Base-by-base conservation (phyloP, 345 rosid species). In the Populus nigra region DNA sequence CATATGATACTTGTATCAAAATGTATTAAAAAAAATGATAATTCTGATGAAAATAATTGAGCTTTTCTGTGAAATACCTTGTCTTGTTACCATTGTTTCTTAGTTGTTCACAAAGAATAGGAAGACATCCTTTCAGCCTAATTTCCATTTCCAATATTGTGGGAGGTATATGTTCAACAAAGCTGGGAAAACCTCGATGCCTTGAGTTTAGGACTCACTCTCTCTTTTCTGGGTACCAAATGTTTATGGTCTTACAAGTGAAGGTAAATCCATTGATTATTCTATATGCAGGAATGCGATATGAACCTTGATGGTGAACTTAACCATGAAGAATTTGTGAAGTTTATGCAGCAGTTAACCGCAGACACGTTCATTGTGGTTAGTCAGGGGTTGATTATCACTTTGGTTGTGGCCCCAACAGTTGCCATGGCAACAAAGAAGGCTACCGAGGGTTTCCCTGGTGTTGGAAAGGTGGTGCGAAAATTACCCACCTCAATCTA, bases 391-490 rank as follows among this genome's bases (percentile, higher is more conserved):
- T 81, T 94, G 84, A 82, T 94, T 57, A 59, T 94, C 55, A 82
- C 97, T 36, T 77, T 94, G 86, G 80, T 89, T n/a, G 97, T 90
- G 43, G 97, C 98, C 67, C 98, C 98, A 0, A 90, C 98, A 8
- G 90, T 94, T 20, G 98, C 97, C 68, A 79, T 91, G 83, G 96
- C 97, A 3, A 91, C 96, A 27, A 94, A 94, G 86, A 89, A 47
- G 73, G 92, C 93, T 7, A 94, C 98, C 0, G 98, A 94, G 78
- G 98, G 94, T 41, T 93, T 94, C 43, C 98, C 97, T 0, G 91
- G 90, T 7, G 88, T 94, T 22, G 98, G 98, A 1, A 91, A 89
- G 76, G 91, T 91, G 57, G 94, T 94, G 80, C 94, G 89, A 71
- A 94, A 83, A 86, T 65, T 94, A 65, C 97, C 98, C 22, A 88